phyloP scores from a whole-genome alignment of 2,329 filamentous ascomycete species.

The Fusarium luffae region DNA sequence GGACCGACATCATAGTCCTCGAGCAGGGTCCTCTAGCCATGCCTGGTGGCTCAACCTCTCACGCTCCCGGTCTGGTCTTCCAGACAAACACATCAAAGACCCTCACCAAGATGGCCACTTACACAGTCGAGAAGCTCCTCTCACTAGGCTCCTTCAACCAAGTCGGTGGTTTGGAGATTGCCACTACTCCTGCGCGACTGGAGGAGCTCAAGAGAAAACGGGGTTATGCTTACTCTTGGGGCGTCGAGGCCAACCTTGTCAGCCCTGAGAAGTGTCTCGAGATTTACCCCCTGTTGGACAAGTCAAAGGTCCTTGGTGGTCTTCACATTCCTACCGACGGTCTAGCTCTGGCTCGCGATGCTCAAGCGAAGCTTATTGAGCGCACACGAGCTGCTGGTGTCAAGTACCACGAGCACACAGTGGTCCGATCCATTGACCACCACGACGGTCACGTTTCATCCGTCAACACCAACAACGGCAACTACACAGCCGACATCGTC shows the following conservation, averaged over 20 bases:
- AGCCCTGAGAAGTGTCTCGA: slow-evolving; percentile 62
- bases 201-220: slow-evolving; percentile 72
- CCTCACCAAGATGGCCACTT: slow-evolving; percentile 68
- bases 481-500: slow-evolving; percentile 67
- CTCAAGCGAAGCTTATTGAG: slow-evolving; percentile 69
- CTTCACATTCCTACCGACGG: slow-evolving; percentile 71
- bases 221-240: slow-evolving; percentile 70
- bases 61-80: slow-evolving; percentile 72
- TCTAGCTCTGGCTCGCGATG: slow-evolving; percentile 69
- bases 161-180: slow-evolving; percentile 71
- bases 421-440: slow-evolving; percentile 67
- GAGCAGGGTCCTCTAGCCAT: slow-evolving; percentile 71
- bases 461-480: slow-evolving; percentile 61
- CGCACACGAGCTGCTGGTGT: slow-evolving; percentile 69
- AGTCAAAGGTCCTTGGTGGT: slow-evolving; percentile 65
- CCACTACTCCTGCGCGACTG: slow-evolving; percentile 67
- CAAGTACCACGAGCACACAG: slow-evolving; percentile 64
- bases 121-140: slow-evolving; percentile 70
- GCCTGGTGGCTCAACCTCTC: slow-evolving; percentile 73
- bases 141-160: slow-evolving; percentile 71
- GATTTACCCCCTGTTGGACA: slow-evolving; percentile 66
- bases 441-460: slow-evolving; percentile 63
- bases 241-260: slow-evolving; percentile 65
- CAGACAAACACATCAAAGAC: slow-evolving; percentile 69
- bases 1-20: slow-evolving; percentile 71